These are phyloP conservation scores for Megacollybia marginata DNA, from an alignment of 768 basidiomycete species.

Conservation along the genomic window DNA sequence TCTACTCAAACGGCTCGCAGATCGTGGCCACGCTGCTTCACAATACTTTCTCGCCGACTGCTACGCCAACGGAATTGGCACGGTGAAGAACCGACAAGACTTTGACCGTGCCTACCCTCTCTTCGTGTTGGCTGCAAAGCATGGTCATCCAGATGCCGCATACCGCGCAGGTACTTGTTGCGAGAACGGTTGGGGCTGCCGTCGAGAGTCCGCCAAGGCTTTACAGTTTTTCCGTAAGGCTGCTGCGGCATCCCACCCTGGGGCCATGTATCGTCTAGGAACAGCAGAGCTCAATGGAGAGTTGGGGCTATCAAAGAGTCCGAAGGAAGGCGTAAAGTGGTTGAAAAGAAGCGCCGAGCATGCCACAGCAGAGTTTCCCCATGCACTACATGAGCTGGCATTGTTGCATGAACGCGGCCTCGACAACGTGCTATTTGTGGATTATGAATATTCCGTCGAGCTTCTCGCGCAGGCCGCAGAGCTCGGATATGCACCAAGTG, in stretches of 20 bases:
- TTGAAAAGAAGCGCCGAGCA: constrained; percentile 94
- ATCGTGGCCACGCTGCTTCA: constrained; percentile 88
- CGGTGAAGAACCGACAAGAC: constrained; percentile 83
- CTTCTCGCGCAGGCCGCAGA: constrained; percentile 92
- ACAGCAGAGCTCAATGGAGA: constrained; percentile 96
- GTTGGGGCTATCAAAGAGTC: constrained; percentile 75
- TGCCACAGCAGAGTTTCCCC: constrained; percentile 91
- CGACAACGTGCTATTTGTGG: constrained; percentile 95
- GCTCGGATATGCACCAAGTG: constrained; percentile 93
- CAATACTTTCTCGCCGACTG: constrained; percentile 99
- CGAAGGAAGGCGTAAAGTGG: constrained; percentile 98
- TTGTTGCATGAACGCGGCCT: constrained; percentile 96
- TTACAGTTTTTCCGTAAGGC: constrained; percentile 92
- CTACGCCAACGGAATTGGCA: constrained; percentile 97
- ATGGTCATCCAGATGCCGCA: constrained; percentile 91
- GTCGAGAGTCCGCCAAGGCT: constrained; percentile 87
- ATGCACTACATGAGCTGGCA: constrained; percentile 92
- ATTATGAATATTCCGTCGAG: constrained; percentile 92
- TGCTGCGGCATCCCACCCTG: constrained; percentile 84
- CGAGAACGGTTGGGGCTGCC: constrained; percentile 98
- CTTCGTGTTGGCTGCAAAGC: constrained; percentile 94
- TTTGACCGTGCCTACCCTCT: constrained; percentile 96
- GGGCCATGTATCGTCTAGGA: constrained; percentile 94
- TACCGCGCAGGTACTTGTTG: constrained; percentile 97
- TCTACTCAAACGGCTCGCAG: constrained; percentile 86